A percentile compares a stretch with the other conserved stretches of the same genome.
Evolutionary conservation across 495 filamentous ascomycete genomes (phyloP).

Genomic region (Tuber magnatum): DNA sequence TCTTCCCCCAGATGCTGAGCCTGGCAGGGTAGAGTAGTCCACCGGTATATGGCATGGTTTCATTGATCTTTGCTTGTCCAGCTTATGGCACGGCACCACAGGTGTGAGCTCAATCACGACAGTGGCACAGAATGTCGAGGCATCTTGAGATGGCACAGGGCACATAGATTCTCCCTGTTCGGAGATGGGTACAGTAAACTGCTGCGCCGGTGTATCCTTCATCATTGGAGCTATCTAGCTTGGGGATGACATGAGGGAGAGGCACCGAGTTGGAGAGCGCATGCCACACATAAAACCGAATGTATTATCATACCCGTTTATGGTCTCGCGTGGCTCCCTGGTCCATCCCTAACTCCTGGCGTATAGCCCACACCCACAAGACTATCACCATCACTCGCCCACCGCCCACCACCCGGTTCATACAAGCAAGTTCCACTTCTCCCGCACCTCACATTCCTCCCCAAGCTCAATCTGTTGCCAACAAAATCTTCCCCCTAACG

Average conservation of each 20-base stretch:
- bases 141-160: neutral
- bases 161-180: neutral
- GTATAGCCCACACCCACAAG: neutral
- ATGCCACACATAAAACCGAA: neutral
- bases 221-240: neutral
- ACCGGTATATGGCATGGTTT: neutral
- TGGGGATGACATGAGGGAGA: neutral
- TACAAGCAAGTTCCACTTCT: conserved; percentile 31
- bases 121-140: neutral
- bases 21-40: neutral
- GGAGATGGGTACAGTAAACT: no score
- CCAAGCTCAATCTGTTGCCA: neutral
- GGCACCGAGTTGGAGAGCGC: neutral
- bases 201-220: no score
- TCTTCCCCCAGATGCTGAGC: neutral
- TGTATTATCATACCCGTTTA: neutral
- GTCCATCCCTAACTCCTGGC: conserved; percentile 8
- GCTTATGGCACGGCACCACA: neutral
- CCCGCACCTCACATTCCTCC: conserved; percentile 26
- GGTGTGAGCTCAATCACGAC: neutral
- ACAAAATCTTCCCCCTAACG: conserved; percentile 17
- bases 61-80: neutral
- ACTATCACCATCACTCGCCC: neutral
- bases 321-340: conserved; percentile 33
- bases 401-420: conserved; percentile 27